Evolutionary conservation across 2,329 filamentous ascomycete species (phyloP).

Genomic region (Venturia effusa): DNA sequence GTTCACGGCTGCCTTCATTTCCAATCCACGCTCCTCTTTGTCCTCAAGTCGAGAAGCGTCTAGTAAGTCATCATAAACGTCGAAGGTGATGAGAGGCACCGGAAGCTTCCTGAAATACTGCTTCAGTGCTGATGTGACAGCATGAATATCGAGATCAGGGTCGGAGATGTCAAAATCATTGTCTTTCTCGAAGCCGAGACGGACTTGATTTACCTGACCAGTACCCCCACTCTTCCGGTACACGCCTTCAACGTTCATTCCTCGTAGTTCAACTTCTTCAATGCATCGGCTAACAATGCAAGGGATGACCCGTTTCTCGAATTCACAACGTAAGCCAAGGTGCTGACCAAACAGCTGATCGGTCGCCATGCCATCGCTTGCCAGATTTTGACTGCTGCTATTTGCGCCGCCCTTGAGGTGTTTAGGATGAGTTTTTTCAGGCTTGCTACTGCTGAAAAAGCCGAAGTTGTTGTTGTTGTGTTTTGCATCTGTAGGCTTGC

Average conservation of each 20-base stretch:
- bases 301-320: conserved; percentile 80
- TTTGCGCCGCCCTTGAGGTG: conserved; percentile 25
- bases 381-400: conserved; percentile 33
- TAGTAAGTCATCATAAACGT: conserved; percentile 80
- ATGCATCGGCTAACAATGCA: conserved; percentile 88
- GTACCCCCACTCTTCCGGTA: conserved; percentile 95
- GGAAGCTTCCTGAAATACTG: conserved; percentile 95
- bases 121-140: conserved; percentile 89
- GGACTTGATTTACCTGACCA: conserved; percentile 79
- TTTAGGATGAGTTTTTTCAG: conserved; percentile 1
- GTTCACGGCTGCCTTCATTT: conserved; percentile 63
- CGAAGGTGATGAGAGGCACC: conserved; percentile 78
- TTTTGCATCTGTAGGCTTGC: neutral
- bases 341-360: conserved; percentile 72
- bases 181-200: conserved; percentile 80
- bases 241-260: conserved; percentile 93
- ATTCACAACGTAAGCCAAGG: conserved; percentile 72
- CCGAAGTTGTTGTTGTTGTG: conserved; percentile 9
- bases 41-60: conserved; percentile 63
- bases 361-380: conserved; percentile 17
- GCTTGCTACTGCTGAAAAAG: conserved; percentile 2
- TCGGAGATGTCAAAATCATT: conserved; percentile 89
- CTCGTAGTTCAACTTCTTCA: conserved; percentile 87
- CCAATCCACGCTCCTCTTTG: conserved; percentile 52
- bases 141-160: conserved; percentile 86